These are phyloP conservation scores for Gynandropsis gynandra DNA, from an alignment of 345 rosid genomes.

Conservation along the genomic window DNA sequence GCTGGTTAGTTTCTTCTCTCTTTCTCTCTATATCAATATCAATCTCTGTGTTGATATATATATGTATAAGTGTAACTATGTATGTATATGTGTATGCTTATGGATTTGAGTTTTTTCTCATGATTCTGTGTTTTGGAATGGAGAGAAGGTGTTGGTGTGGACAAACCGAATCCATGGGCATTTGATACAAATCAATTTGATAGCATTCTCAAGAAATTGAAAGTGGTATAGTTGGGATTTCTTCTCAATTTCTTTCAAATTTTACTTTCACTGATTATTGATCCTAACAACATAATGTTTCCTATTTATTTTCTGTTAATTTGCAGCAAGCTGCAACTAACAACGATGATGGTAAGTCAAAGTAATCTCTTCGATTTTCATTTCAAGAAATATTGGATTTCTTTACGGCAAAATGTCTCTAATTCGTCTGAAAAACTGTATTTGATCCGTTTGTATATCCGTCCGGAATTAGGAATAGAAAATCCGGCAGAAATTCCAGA, in stretches of 20 bases:
- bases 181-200: slow-evolving; percentile 93
- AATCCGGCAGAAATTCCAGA: too few species aligned
- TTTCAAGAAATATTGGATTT: too few species aligned
- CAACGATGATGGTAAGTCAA: slow-evolving; percentile 48
- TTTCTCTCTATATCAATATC: not conserved
- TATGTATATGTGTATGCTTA: not conserved
- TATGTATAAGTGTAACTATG: not conserved
- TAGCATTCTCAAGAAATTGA: slow-evolving; percentile 81
- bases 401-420: too few species aligned
- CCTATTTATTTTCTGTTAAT: not conserved
- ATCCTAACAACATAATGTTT: not conserved
- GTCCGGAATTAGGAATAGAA: too few species aligned
- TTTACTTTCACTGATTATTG: not conserved
- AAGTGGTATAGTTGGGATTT: slow-evolving; percentile 51
- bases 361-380: not conserved
- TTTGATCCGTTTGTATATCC: too few species aligned
- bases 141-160: slow-evolving; percentile 70
- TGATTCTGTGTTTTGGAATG: not conserved
- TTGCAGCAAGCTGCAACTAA: slow-evolving; percentile 62
- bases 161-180: slow-evolving; percentile 92
- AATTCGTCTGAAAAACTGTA: too few species aligned
- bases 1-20: slow-evolving; percentile 36
- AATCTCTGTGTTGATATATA: not conserved
- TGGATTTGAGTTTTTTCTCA: slow-evolving; percentile 12
- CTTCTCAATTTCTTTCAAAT: not conserved